Evolutionary conservation across 495 filamentous ascomycete species (phyloP).

Genomic region (Trichoderma parareesei): DNA sequence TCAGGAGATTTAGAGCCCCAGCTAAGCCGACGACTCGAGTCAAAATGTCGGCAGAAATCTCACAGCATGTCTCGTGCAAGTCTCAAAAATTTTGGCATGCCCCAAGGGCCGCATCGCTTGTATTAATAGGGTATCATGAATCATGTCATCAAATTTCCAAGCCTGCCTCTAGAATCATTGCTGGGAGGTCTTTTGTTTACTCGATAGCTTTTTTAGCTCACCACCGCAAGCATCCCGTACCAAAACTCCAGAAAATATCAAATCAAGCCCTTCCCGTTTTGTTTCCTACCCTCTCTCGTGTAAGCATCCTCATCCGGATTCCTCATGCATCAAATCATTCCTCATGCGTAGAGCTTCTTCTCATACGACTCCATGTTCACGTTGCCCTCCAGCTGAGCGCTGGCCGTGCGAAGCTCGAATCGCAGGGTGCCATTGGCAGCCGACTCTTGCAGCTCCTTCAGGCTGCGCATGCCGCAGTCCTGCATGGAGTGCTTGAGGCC

Average conservation of each 20-base stretch:
- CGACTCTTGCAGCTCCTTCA: slow-evolving; percentile 64
- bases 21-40: too few species aligned
- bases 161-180: slow-evolving; percentile 8
- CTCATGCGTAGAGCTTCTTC: slow-evolving; percentile 92
- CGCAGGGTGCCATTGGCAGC: slow-evolving; percentile 72
- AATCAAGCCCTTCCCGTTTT: slow-evolving; percentile 1
- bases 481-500: slow-evolving; percentile 96
- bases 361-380: slow-evolving; percentile 98
- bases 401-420: slow-evolving; percentile 89
- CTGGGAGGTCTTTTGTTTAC: slow-evolving; percentile 9
- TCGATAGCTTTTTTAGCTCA: not conserved
- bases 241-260: slow-evolving; percentile 3
- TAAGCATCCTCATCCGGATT: not conserved
- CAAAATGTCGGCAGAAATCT: not conserved
- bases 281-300: not conserved
- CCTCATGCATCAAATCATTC: not conserved
- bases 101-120: not conserved
- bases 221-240: not conserved
- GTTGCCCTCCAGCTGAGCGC: slow-evolving; percentile 89
- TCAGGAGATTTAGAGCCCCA: too few species aligned
- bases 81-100: slow-evolving; percentile 1
- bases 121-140: not conserved
- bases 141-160: slow-evolving; percentile 5
- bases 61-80: not conserved
- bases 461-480: slow-evolving; percentile 79